These are phyloP conservation scores for Leishmania amazonensis DNA, from an alignment of 208 protist species.

Conservation along the genomic window DNA sequence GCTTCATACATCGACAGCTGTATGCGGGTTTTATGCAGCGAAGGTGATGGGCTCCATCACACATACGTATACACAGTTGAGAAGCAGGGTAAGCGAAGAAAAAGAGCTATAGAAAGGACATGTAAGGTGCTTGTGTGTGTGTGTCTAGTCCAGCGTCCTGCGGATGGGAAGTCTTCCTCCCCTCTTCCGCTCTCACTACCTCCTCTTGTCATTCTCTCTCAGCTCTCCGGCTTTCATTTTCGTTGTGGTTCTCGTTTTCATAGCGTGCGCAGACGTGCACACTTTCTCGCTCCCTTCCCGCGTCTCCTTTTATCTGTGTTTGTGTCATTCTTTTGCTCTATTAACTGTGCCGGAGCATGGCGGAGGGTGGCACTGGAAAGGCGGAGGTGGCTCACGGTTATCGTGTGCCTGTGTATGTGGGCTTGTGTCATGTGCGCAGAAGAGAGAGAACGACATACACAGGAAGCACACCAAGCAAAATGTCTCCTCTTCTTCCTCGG, in stretches of 20 bases:
- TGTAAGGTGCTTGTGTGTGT: not conserved
- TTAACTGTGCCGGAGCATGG: not conserved
- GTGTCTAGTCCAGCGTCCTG: not conserved
- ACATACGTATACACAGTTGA: not conserved
- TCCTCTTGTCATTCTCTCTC: not conserved
- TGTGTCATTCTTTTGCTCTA: not conserved
- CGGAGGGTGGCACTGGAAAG: not conserved
- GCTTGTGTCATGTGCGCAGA: not conserved
- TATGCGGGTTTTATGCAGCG: not conserved
- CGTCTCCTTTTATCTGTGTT: not conserved
- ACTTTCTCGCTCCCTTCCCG: not conserved
- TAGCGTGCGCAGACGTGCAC: not conserved
- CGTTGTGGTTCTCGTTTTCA: not conserved
- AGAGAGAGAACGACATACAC: not conserved
- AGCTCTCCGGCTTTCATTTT: not conserved
- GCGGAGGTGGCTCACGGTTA: not conserved
- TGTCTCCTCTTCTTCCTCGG: not conserved
- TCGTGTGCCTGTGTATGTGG: not conserved
- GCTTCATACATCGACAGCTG: not conserved
- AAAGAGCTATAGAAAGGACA: not conserved
- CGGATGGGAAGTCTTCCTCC: not conserved
- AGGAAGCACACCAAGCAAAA: not conserved
- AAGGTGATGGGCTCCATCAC: not conserved
- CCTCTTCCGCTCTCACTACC: not conserved
- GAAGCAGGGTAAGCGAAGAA: not conserved